Base-by-base conservation (phyloP, 2,329 filamentous ascomycete genomes). In the Daldinia sp. region DNA sequence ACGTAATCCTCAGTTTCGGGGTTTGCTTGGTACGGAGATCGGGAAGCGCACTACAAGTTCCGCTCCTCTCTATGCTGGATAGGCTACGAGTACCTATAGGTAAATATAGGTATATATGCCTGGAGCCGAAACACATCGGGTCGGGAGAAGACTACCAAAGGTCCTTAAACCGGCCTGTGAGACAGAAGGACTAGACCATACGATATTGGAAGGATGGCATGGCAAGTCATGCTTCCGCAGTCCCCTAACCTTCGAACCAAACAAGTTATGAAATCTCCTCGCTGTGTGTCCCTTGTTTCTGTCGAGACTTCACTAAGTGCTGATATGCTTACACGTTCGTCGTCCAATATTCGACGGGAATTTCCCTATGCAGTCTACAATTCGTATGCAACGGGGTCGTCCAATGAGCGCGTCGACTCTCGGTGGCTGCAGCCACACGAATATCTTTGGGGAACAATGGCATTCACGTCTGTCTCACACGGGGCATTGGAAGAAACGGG, bases 101-200 rank as follows among this genome's bases (percentile, higher is more conserved):
- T 9, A 35, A 50, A 37, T 66, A 26, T 9, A 35, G 44, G 30
- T 66, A 26, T 44, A 54, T 63, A 71, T 71, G 69, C 60, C 54
- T 64, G 63, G 55, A 67, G 54, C 69, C 69, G 66, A 71, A 69
- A 71, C 69, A 71, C 26, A 12, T 69, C 69, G 69, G 69, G 57
- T 67, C 41, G 61, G 46, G 46, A 51, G 26, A 39, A 68, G 54
- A 63, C 23, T 59, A 48, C 56, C 30, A 41, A 46, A 57, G 51
- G 57, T 56, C 53, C 53, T 51, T 33, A 33, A 54, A 50, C 42
- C 58, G 51, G 56, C 20, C 51, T 51, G 63, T 67, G 50, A 59
- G 60, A 69, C 67, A 51, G 37, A 39, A 44, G 54, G 46, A 42
- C 13, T 30, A 12, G 26, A 12, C 28, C 6, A 48, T 48, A 28